Conservation (phyloP, 169 alveolate genomes). For the Eimeria sp. region DNA sequence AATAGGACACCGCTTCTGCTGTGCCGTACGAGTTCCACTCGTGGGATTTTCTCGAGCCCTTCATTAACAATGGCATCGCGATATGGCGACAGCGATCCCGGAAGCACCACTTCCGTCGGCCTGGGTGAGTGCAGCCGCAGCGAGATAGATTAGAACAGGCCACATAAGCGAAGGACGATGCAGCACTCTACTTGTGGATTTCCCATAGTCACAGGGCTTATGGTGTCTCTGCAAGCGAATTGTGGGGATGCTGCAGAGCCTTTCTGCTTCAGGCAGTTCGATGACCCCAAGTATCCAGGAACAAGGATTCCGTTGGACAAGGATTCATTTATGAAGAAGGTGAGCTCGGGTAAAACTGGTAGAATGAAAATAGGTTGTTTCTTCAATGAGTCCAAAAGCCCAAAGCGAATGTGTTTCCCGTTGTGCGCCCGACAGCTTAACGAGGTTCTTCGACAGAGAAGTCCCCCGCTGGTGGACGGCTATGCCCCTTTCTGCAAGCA, state of each 20-base stretch:
- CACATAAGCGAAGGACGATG: not conserved
- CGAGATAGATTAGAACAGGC: not conserved
- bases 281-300: constrained; percentile 69
- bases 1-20: not conserved
- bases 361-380: no score
- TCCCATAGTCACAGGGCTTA: not conserved
- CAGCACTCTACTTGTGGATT: not conserved
- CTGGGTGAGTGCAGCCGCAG: constrained; percentile 21
- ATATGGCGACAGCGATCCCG: not conserved
- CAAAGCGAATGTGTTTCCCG: not conserved
- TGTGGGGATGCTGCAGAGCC: constrained; percentile 67
- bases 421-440: constrained; percentile 53
- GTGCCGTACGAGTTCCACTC: not conserved
- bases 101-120: not conserved
- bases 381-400: not conserved
- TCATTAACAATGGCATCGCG: constrained; percentile 6
- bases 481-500: constrained; percentile 99
- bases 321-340: constrained; percentile 55
- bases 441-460: constrained; percentile 84
- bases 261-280: constrained; percentile 79
- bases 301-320: constrained; percentile 66
- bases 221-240: not conserved
- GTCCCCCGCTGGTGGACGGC: constrained; percentile 91
- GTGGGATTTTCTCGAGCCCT: not conserved
- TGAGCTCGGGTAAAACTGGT: not conserved